Evolutionary conservation across 228 moss, liverwort and hornwort genomes (phyloP), one percentile per base, ranked within the genome.

Genomic region (Sphagnum fallax): DNA sequence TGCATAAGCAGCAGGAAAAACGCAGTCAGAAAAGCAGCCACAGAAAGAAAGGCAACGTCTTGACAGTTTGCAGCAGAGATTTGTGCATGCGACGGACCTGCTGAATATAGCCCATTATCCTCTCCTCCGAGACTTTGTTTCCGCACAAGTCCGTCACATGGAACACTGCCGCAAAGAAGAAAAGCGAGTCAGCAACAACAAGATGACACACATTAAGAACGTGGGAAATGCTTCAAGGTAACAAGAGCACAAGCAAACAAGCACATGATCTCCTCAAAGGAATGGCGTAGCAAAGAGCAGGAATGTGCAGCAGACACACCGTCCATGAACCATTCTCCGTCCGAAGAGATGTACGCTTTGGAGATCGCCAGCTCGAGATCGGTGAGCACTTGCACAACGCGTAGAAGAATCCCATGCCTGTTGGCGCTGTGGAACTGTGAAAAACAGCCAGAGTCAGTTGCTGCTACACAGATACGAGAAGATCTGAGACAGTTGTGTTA

Each of bases 391-490:
- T 69, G 68, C 47, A 69, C 68, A 14, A 69, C 52, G 11, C 55
- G 16, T 6, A 69, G 1, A 4, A 69, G 53, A 16, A 55, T 53
- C 10, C 68, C 68, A 53, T 69, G 53, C 10, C 18, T 69, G 53
- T 57, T 84, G 80, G 77, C 83, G 80, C 83, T 84, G 77, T 84
- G 77, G 75, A 84, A 69, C 63, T 64, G 63, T 16, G 16, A 8
- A 8, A 64, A 8, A 64, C 3, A 64, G 1, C 47, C 10, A 8
- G 47, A 4, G 4, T 16, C 8, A 64, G 47, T 16, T 7, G 15
- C 63, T 8, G 8, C 9, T 7, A 16, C 8, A 48, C 16, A 64
- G 16, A 64, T 8, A 64, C 1, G 4, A 5, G 5, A 49, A 50
- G 14, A 47, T 5, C 49, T 50, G 66, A 48, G 4, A 12, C 4